Percentiles rank a stretch among this genome's conserved stretches.
phyloP scores from a whole-genome alignment of 2,329 filamentous ascomycete genomes.

The Fonsecaea nubica region DNA sequence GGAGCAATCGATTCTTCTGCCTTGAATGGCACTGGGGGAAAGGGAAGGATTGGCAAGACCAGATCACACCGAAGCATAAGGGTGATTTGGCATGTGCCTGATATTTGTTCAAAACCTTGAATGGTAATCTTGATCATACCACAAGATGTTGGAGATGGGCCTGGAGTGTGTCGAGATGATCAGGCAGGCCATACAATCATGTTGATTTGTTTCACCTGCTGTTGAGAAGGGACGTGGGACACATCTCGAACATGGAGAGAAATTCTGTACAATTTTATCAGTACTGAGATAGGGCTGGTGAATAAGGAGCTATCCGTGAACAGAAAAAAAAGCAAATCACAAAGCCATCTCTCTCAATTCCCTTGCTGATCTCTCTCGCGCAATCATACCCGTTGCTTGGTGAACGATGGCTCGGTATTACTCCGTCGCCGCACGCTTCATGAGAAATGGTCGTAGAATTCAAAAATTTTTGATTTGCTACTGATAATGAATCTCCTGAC shows the following conservation, averaged over 20 bases:
- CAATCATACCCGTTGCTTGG: not conserved
- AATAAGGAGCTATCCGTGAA: slow-evolving; percentile 4
- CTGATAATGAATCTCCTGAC: not conserved
- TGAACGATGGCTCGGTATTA: not conserved
- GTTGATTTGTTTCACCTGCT: not conserved
- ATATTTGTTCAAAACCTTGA: slow-evolving; percentile 12
- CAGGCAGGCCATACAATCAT: not conserved
- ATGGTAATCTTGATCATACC: slow-evolving; percentile 29
- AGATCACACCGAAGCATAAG: slow-evolving; percentile 1
- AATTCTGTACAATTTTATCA: slow-evolving; percentile 3
- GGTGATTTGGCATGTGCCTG: slow-evolving; percentile 8
- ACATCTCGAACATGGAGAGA: not conserved
- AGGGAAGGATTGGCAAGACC: not conserved
- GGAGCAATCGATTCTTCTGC: not conserved
- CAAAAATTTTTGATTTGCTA: not conserved
- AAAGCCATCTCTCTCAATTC: not conserved
- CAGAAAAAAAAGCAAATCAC: slow-evolving; percentile 9
- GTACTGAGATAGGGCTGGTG: slow-evolving; percentile 12
- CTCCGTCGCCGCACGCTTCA: not conserved
- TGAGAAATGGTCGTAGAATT: not conserved
- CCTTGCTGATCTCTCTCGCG: not conserved
- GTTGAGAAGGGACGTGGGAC: not conserved
- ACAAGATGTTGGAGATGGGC: slow-evolving; percentile 12
- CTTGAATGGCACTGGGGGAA: not conserved
- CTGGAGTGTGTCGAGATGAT: slow-evolving; percentile 5